Evolutionary conservation across 1,284 basidiomycete species (phyloP).

Genomic region (Cutaneotrichosporon arboriforme): DNA sequence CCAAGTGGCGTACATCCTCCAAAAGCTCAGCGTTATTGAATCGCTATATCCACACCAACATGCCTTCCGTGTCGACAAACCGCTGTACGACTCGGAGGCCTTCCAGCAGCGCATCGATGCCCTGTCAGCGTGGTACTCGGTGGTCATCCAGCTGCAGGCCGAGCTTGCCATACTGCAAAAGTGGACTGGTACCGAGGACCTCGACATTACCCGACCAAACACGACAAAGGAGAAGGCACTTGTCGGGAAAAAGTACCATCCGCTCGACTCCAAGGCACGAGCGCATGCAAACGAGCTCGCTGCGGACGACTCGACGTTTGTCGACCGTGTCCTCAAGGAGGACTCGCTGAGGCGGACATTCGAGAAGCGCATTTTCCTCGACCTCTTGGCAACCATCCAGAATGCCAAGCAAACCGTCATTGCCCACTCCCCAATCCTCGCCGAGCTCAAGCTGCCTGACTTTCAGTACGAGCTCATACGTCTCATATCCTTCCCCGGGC

Average conservation of each 20-base stretch:
- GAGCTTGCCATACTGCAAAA: constrained; percentile 72
- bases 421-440: constrained; percentile 53
- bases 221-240: constrained; percentile 55
- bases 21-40: constrained; percentile 73
- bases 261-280: constrained; percentile 35
- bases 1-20: constrained; percentile 68
- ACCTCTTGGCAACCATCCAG: constrained; percentile 77
- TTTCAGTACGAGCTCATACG: constrained; percentile 90
- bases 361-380: constrained; percentile 84
- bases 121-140: constrained; percentile 80
- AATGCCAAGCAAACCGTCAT: constrained; percentile 84
- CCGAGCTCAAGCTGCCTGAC: constrained; percentile 76
- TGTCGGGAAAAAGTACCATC: constrained; percentile 41
- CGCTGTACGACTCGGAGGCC: constrained; percentile 58
- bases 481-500: constrained; percentile 90
- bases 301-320: constrained; percentile 70
- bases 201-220: constrained; percentile 75
- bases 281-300: constrained; percentile 23
- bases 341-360: constrained; percentile 91
- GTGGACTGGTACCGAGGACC: constrained; percentile 87
- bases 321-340: constrained; percentile 92
- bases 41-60: constrained; percentile 80
- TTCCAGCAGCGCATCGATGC: constrained; percentile 78
- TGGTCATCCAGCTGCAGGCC: constrained; percentile 68
- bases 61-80: constrained; percentile 73